Conservation (phyloP, 2,329 filamentous ascomycete genomes). For the Domatiomyces globalis region DNA sequence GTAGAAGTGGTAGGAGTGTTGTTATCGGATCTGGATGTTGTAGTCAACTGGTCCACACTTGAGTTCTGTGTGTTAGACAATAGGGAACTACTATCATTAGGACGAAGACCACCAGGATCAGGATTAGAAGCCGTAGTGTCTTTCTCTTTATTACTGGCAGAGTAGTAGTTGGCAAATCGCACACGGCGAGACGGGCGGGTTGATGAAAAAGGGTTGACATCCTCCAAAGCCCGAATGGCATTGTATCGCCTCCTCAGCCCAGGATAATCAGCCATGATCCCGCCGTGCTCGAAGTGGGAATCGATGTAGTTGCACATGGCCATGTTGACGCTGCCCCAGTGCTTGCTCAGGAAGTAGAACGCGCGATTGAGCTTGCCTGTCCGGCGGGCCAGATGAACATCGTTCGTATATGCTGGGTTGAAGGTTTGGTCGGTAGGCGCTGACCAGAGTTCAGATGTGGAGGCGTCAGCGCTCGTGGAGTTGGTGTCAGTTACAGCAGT, state of each 20-base stretch:
- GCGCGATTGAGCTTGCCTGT: slow-evolving; percentile 50
- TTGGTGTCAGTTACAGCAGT: neutral
- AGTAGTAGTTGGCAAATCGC: slow-evolving; percentile 82
- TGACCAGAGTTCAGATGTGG: slow-evolving; percentile 4
- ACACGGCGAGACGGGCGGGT: slow-evolving; percentile 35
- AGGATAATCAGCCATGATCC: slow-evolving; percentile 62
- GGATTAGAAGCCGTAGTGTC: neutral
- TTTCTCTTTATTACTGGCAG: slow-evolving; percentile 50
- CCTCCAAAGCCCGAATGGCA: slow-evolving; percentile 56
- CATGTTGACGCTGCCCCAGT: slow-evolving; percentile 54
- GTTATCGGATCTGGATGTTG: too few relatives aligned
- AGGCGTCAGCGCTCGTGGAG: neutral
- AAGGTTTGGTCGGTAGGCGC: slow-evolving; percentile 43
- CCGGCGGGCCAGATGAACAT: slow-evolving; percentile 53
- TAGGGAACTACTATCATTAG: neutral
- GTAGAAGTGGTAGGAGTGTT: neutral
- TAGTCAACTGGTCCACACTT: too few relatives aligned
- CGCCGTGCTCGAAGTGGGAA: slow-evolving; percentile 72
- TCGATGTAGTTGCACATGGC: slow-evolving; percentile 61
- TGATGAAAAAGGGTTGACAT: slow-evolving; percentile 43
- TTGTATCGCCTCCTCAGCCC: slow-evolving; percentile 57
- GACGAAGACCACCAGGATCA: neutral
- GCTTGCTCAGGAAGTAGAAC: slow-evolving; percentile 68
- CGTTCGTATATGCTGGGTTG: slow-evolving; percentile 63
- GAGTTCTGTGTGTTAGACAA: neutral